These are phyloP conservation scores for Neohortaea acidophila DNA, from an alignment of 495 filamentous ascomycete species.

Conservation along the genomic window DNA sequence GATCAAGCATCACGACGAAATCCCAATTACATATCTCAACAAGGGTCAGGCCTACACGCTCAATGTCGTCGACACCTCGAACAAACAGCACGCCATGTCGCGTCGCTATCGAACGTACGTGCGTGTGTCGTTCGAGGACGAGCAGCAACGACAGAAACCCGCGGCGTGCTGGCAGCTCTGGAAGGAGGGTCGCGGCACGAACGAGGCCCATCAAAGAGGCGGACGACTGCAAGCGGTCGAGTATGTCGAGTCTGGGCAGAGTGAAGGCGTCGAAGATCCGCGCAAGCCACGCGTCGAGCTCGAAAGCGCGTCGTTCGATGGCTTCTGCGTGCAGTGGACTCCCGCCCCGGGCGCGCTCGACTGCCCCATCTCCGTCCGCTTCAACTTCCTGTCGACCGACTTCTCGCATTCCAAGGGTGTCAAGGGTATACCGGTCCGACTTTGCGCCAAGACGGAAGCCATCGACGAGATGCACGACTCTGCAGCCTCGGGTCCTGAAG, in stretches of 20 bases:
- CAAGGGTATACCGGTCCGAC: conserved; percentile 81
- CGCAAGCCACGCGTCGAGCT: conserved; percentile 62
- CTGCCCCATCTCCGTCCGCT: conserved; percentile 73
- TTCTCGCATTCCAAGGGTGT: conserved; percentile 98
- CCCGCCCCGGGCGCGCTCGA: conserved; percentile 47
- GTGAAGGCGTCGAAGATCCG: conserved; percentile 46
- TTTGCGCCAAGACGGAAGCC: conserved; percentile 78
- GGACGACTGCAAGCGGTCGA: conserved; percentile 85
- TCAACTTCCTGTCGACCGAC: conserved; percentile 96
- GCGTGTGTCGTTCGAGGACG: conserved; percentile 87
- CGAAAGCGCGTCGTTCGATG: conserved; percentile 73
- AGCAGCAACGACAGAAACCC: conserved; percentile 70
- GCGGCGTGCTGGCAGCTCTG: conserved; percentile 83
- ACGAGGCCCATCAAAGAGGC: conserved; percentile 75
- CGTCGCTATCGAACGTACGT: conserved; percentile 69
- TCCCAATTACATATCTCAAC: conserved; percentile 90
- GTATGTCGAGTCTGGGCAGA: conserved; percentile 66
- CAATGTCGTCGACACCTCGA: conserved; percentile 55
- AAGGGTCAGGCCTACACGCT: conserved; percentile 88
- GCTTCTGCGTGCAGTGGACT: conserved; percentile 81
- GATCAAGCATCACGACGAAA: conserved; percentile 73
- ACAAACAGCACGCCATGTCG: conserved; percentile 25
- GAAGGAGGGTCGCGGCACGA: conserved; percentile 84
- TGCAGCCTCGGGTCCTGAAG: conserved; percentile 39
- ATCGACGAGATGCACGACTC: conserved; percentile 31